phyloP scores from a whole-genome alignment of 139 green algal genomes.

The Chlorella sp. region DNA sequence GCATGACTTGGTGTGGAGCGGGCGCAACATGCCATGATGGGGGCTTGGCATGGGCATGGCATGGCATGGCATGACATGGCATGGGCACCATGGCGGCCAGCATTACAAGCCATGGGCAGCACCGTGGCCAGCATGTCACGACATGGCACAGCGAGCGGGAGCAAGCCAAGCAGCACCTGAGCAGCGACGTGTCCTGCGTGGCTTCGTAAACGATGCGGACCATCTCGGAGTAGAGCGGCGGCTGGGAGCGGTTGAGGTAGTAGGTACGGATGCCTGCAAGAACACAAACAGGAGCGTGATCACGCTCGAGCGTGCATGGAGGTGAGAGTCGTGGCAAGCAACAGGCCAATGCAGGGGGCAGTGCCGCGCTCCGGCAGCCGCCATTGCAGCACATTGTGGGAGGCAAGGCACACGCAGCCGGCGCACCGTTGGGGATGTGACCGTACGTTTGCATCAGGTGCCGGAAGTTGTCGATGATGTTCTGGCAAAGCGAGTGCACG shows the following conservation, averaged over 20 bases:
- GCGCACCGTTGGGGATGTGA: constrained; percentile 89
- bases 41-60: too few species aligned
- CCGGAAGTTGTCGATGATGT: constrained; percentile 81
- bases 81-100: too few species aligned
- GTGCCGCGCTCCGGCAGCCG: background rate
- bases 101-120: too few species aligned
- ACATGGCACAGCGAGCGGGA: too few species aligned
- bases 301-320: background rate
- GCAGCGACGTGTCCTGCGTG: constrained; percentile 40
- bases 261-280: constrained; percentile 67
- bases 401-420: background rate
- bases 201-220: constrained; percentile 50
- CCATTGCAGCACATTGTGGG: background rate
- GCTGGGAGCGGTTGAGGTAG: constrained; percentile 96
- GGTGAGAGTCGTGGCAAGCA: background rate
- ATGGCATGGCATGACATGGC: too few species aligned
- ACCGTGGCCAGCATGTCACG: too few species aligned
- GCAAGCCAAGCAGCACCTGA: too few species aligned
- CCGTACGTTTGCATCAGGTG: constrained; percentile 67
- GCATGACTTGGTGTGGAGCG: too few species aligned
- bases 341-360: background rate
- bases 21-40: too few species aligned
- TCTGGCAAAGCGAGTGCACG: background rate
- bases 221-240: constrained; percentile 81
- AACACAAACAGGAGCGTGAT: background rate